Conservation (phyloP, 2,329 filamentous ascomycete species). For the Diaporthe sp. region DNA sequence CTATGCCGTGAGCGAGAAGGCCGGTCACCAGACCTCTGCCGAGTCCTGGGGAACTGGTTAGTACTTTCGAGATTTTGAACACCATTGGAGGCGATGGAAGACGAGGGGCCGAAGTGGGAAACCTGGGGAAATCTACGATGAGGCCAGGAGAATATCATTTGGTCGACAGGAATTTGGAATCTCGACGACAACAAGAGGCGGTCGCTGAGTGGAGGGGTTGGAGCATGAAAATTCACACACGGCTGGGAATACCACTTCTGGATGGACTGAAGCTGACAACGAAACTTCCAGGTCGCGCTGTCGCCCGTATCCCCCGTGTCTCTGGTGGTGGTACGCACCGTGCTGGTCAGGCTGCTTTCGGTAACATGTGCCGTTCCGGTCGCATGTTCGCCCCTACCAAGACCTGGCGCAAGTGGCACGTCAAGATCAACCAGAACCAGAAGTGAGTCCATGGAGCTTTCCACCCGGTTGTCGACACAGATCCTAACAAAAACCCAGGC, state of each 20-base stretch:
- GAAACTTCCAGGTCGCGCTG: conserved; percentile 85
- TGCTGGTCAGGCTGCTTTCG: conserved; percentile 99
- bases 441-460: conserved; percentile 73
- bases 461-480: conserved; percentile 48
- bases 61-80: conserved; percentile 54
- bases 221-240: neutral
- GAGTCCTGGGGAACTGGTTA: conserved; percentile 99
- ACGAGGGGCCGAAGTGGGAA: neutral
- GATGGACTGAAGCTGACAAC: conserved; percentile 45
- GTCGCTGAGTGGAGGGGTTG: neutral
- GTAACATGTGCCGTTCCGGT: conserved; percentile 99
- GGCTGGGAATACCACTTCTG: neutral
- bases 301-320: conserved; percentile 99
- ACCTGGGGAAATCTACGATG: neutral
- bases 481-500: conserved; percentile 65
- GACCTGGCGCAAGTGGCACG: conserved; percentile 99
- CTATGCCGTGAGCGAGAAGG: conserved; percentile 99
- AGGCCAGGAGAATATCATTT: neutral
- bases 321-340: conserved; percentile 99
- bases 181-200: neutral
- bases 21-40: conserved; percentile 99
- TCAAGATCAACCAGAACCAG: conserved; percentile 99
- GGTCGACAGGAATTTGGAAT: conserved; percentile 4
- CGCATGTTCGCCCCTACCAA: conserved; percentile 99
- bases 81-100: neutral